These are phyloP conservation scores for Aspergillus clavatus DNA, from an alignment of 2,329 filamentous ascomycete species.

Conservation along the genomic window DNA sequence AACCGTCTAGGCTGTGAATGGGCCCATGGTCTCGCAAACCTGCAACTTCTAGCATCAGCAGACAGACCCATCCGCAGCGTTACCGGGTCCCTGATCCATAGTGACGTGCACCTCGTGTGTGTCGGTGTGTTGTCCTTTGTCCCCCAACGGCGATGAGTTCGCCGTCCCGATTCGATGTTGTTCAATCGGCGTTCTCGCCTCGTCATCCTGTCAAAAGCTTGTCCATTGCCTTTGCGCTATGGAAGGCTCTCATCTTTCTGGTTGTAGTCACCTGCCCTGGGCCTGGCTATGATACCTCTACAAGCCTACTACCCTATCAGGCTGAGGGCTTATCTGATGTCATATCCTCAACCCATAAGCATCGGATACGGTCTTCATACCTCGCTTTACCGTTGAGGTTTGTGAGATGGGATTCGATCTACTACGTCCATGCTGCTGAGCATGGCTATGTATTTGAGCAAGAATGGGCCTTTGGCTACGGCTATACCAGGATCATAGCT, in stretches of 20 bases:
- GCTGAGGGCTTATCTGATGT: conserved; percentile 7
- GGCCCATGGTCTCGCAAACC: too few species aligned
- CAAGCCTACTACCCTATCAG: conserved; percentile 43
- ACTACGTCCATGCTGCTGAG: conserved; percentile 52
- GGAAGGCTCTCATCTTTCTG: conserved; percentile 53
- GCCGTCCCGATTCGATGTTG: conserved; percentile 1
- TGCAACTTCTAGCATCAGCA: not conserved
- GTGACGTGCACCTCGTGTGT: too few species aligned
- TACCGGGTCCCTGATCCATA: too few species aligned
- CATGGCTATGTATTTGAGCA: conserved; percentile 58
- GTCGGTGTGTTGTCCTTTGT: not conserved
- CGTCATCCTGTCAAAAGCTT: conserved; percentile 31
- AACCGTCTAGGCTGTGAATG: not conserved
- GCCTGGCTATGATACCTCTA: conserved; percentile 60
- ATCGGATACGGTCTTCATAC: conserved; percentile 1
- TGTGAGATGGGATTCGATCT: conserved; percentile 59
- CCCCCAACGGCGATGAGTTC: not conserved
- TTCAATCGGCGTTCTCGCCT: conserved; percentile 12
- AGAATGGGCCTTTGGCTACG: conserved; percentile 62
- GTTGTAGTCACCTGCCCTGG: conserved; percentile 50
- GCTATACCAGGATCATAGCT: conserved; percentile 45
- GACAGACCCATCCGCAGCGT: too few species aligned
- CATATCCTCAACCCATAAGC: conserved; percentile 4
- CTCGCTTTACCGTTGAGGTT: conserved; percentile 41
- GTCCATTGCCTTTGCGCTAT: conserved; percentile 45